phyloP scores from a whole-genome alignment of 805 yeast genomes.

The Brettanomyces anomalus region DNA sequence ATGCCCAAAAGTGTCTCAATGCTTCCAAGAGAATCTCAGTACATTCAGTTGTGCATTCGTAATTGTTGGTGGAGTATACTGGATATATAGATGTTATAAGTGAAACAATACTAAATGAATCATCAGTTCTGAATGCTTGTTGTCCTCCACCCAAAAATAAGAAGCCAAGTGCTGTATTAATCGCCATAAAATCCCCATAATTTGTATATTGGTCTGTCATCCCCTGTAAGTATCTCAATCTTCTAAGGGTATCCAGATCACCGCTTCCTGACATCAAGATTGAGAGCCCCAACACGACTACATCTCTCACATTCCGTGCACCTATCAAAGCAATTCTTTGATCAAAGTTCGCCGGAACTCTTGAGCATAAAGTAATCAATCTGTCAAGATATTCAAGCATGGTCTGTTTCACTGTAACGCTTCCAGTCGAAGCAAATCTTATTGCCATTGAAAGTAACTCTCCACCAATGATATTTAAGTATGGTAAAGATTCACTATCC shows the following conservation, averaged over 20 bases:
- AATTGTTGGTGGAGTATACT: conserved; percentile 40
- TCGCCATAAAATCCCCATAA: conserved; percentile 69
- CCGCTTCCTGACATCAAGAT: conserved; percentile 89
- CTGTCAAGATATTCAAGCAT: conserved; percentile 47
- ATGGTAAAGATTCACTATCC: conserved; percentile 54
- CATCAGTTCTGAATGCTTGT: conserved; percentile 55
- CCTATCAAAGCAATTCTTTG: conserved; percentile 46
- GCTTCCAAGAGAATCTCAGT: conserved; percentile 66
- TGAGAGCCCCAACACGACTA: conserved; percentile 56
- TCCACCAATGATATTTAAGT: conserved; percentile 65
- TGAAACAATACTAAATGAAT: conserved; percentile 57
- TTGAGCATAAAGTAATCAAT: conserved; percentile 33
- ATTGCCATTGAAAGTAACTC: conserved; percentile 66
- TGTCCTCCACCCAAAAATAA: conserved; percentile 90
- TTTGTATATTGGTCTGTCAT: conserved; percentile 31
- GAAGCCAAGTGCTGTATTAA: conserved; percentile 78
- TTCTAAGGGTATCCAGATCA: conserved; percentile 65
- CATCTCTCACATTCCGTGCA: conserved; percentile 45
- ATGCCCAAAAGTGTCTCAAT: conserved; percentile 81
- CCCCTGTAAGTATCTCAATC: conserved; percentile 65
- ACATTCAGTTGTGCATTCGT: conserved; percentile 19
- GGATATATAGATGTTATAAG: conserved; percentile 76
- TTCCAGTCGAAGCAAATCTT: conserved; percentile 63
- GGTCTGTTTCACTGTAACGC: conserved; percentile 43
- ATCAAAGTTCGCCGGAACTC: conserved; percentile 44